phyloP scores from a whole-genome alignment of 805 yeast species.

The Teunomyces barrocoloradensis region DNA sequence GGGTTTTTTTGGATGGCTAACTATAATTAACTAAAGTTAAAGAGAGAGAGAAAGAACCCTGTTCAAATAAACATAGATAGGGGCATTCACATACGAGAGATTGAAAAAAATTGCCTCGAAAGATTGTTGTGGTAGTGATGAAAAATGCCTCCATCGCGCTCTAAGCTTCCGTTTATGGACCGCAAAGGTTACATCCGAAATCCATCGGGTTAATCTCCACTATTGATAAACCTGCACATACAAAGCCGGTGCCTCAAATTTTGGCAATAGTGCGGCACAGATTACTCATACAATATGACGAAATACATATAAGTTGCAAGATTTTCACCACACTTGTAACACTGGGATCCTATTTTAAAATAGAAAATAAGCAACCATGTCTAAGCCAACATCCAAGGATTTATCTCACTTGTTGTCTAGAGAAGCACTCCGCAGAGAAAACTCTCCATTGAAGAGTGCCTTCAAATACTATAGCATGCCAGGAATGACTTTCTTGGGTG shows the following conservation, averaged over 20 bases:
- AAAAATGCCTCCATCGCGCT: background rate
- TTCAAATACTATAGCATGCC: conserved; percentile 75
- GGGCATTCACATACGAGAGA: too few relatives aligned
- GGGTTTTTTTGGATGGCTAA: too few relatives aligned
- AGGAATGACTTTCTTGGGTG: conserved; percentile 83
- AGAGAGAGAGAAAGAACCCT: too few relatives aligned
- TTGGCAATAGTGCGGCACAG: background rate
- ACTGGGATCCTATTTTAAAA: too few relatives aligned
- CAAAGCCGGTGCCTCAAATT: background rate
- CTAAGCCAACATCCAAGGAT: conserved; percentile 55
- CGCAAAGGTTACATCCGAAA: background rate
- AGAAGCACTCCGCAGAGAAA: conserved; percentile 73
- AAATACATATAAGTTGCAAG: too few relatives aligned
- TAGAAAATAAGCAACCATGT: conserved; percentile 11
- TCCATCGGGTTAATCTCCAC: background rate
- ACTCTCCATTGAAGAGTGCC: conserved; percentile 81
- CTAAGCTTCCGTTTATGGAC: background rate
- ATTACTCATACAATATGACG: background rate
- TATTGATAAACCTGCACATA: background rate
- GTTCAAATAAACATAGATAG: too few relatives aligned
- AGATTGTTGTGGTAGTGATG: too few relatives aligned
- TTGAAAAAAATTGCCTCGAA: too few relatives aligned
- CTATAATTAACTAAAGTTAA: too few relatives aligned
- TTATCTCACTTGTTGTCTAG: conserved; percentile 69
- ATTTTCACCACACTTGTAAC: background rate